Evolutionary conservation across 768 basidiomycete genomes (phyloP).

Genomic region (Pulveroboletus sp.): DNA sequence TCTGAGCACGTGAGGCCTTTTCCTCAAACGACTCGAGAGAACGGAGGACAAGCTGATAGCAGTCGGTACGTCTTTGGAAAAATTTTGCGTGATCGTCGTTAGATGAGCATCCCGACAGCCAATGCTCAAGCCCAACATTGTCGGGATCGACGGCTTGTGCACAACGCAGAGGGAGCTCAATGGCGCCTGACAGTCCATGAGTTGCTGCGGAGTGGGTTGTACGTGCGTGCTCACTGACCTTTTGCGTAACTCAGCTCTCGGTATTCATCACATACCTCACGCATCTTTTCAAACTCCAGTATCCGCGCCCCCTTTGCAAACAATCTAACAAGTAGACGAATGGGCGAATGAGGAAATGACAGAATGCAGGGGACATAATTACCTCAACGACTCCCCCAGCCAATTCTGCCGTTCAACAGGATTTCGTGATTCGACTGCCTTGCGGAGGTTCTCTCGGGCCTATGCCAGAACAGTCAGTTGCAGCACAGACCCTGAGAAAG

Average conservation of each 20-base stretch:
- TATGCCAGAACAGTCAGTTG: slow-evolving; percentile 28
- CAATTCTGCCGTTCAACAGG: slow-evolving; percentile 71
- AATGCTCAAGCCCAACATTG: slow-evolving; percentile 72
- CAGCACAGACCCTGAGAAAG: neutral
- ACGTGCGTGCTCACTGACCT: slow-evolving; percentile 44
- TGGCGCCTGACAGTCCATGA: slow-evolving; percentile 53
- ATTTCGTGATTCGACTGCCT: slow-evolving; percentile 80
- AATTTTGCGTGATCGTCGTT: slow-evolving; percentile 58
- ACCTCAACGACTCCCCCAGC: slow-evolving; percentile 88
- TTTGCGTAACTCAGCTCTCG: slow-evolving; percentile 79
- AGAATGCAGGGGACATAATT: slow-evolving; percentile 11
- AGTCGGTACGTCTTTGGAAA: slow-evolving; percentile 62
- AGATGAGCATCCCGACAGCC: slow-evolving; percentile 58
- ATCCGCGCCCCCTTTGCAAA: slow-evolving; percentile 88
- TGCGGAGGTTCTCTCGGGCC: slow-evolving; percentile 93
- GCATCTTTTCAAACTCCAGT: slow-evolving; percentile 78
- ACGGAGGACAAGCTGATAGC: slow-evolving; percentile 83
- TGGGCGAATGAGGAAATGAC: slow-evolving; percentile 5
- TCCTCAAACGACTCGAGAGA: slow-evolving; percentile 81
- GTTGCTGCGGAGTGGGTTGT: neutral
- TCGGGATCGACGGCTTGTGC: slow-evolving; percentile 78
- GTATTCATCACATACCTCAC: slow-evolving; percentile 88
- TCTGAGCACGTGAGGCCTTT: slow-evolving; percentile 38
- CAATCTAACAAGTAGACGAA: slow-evolving; percentile 47
- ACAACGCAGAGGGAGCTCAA: slow-evolving; percentile 82